A percentile compares a stretch with the other conserved stretches of the same genome.
phyloP scores from a whole-genome alignment of 2,329 filamentous ascomycete genomes.

The Ophiostoma angusticollis region DNA sequence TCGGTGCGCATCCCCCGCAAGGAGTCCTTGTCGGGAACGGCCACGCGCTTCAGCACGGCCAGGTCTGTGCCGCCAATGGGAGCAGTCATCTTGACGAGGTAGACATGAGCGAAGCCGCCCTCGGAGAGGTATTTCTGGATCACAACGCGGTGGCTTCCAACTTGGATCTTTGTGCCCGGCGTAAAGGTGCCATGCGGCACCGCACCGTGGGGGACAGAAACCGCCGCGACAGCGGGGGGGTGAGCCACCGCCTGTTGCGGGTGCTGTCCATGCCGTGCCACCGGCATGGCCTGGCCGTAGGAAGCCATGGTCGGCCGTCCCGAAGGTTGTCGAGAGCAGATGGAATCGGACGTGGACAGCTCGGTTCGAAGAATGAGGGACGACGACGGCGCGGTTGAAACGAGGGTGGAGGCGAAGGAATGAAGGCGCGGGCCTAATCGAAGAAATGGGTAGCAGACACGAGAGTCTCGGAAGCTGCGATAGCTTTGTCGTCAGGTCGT shows the following conservation, averaged over 20 bases:
- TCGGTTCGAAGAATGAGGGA: too few species aligned
- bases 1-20: slow-evolving; percentile 94
- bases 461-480: slow-evolving; percentile 1
- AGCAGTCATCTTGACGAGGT: slow-evolving; percentile 77
- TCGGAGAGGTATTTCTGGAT: slow-evolving; percentile 97
- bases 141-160: slow-evolving; percentile 80
- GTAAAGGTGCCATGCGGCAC: slow-evolving; percentile 73
- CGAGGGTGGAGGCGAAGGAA: too few species aligned
- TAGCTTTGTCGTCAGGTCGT: background rate
- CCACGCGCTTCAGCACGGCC: slow-evolving; percentile 86
- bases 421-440: too few species aligned
- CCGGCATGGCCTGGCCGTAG: slow-evolving; percentile 11
- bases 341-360: too few species aligned
- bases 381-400: too few species aligned
- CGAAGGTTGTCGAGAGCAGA: too few species aligned
- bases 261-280: slow-evolving; percentile 7
- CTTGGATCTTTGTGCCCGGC: slow-evolving; percentile 91
- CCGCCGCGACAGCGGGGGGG: too few species aligned
- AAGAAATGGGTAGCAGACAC: too few species aligned
- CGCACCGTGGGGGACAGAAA: slow-evolving; percentile 13
- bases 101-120: slow-evolving; percentile 96
- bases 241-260: slow-evolving; percentile 17
- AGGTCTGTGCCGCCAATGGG: slow-evolving; percentile 65
- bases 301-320: slow-evolving; percentile 10
- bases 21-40: slow-evolving; percentile 89